Base-by-base conservation (phyloP, 306 rosid species). In the Quercus mongolica region DNA sequence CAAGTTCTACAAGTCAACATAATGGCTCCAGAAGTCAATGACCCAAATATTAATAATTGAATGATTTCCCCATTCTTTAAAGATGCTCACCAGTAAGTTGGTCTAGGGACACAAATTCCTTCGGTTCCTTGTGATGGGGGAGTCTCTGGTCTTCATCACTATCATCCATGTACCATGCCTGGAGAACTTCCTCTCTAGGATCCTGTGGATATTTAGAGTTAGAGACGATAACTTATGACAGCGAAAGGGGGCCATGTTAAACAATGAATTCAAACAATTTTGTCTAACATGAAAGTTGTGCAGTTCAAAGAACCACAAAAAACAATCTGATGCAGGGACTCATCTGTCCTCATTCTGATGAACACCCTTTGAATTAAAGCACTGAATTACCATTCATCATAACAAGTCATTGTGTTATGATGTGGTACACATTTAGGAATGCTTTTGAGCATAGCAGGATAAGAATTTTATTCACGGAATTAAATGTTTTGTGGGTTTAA, bases 91-190 rank as follows among this genome's bases (percentile, higher is more conserved):
- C 96, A 17, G 81, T 78, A 81, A 96, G 98, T 87, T 90, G 75
- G 77, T 91, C 91, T 19, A 96, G 76, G 7, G 98, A 96, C 30
- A 96, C 86, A 83, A 83, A 96, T 81, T 93, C 94, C 87, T 90
- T 89, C 30, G 97, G 97, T 65, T 93, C 94, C 71, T 82, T 89
- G 86, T 93, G 96, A 86, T 91, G 99, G 65, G 97, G 97, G 58
- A 90, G 93, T 64, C 99, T 89, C 87, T 96, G 99, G 84, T 96
- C 99, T 81, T 87, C 99, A 35, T 86, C 81, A 80, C 91, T 90
- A 57, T 91, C 97, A 89, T 96, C 98, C 99, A 96, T 96, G 89
- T 83, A 93, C 98, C 99, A 96, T 80, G 99, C 99, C 83, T 96
- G 92, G 86, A 96, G 3, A 76, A 96, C 97, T 78, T 96, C 98